phyloP scores from a whole-genome alignment of 1,284 basidiomycete species.

The Apiotrichum mycotoxinovorans region DNA sequence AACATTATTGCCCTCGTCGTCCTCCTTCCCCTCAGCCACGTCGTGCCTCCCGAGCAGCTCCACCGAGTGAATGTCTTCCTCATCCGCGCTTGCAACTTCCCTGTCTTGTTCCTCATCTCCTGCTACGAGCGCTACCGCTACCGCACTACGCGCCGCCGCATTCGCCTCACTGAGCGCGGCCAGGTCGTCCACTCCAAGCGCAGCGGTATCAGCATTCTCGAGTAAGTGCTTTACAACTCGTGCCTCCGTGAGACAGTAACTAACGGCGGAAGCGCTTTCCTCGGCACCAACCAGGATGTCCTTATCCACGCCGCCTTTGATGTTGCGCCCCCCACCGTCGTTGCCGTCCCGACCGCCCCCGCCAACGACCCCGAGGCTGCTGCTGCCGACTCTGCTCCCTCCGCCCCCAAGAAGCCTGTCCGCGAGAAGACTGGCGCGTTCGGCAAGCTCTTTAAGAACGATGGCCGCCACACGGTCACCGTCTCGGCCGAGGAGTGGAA shows the following conservation, averaged over 20 bases:
- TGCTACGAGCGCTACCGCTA: conserved; percentile 66
- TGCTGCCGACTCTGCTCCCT: background rate
- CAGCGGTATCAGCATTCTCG: conserved; percentile 25
- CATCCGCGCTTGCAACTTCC: conserved; percentile 77
- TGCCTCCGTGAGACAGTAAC: background rate
- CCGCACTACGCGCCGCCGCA: conserved; percentile 21
- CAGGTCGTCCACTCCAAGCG: conserved; percentile 17
- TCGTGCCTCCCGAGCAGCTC: conserved; percentile 66
- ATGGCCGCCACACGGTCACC: conserved; percentile 15
- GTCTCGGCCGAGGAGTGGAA: conserved; percentile 27
- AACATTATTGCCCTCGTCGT: conserved; percentile 62
- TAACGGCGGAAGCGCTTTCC: conserved; percentile 29
- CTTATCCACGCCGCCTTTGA: conserved; percentile 47
- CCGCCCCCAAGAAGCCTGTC: background rate
- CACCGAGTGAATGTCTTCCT: conserved; percentile 77
- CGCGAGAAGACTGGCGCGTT: conserved; percentile 11
- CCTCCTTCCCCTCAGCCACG: conserved; percentile 69
- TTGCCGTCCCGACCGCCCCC: conserved; percentile 19
- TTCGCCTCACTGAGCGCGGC: conserved; percentile 25
- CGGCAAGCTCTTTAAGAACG: conserved; percentile 18
- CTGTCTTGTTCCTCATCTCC: conserved; percentile 70
- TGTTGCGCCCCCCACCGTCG: conserved; percentile 25
- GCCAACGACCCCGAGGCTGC: conserved; percentile 7
- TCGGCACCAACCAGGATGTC: conserved; percentile 40
- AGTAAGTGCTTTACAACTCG: no score